Conservation (phyloP, 2,329 filamentous ascomycete genomes). For the Colletotrichum godetiae region DNA sequence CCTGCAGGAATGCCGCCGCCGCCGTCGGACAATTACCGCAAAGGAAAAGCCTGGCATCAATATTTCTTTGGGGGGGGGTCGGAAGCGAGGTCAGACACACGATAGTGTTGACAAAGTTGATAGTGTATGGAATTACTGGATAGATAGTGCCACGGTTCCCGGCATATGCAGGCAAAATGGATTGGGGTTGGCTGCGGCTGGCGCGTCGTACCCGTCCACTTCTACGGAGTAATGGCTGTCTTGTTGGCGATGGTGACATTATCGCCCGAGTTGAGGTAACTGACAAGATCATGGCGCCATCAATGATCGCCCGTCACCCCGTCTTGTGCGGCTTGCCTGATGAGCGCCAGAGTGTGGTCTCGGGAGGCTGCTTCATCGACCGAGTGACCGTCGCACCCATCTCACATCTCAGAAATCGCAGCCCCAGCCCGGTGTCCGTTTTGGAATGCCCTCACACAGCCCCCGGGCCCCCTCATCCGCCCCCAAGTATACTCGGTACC, state of each 20-base stretch:
- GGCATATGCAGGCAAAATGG: constrained; percentile 13
- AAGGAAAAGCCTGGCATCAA: constrained; percentile 24
- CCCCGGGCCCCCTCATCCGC: background rate
- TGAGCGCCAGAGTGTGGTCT: background rate
- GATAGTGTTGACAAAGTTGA: background rate
- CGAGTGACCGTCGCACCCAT: constrained; percentile 23
- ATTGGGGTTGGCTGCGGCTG: constrained; percentile 15
- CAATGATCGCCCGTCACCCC: background rate
- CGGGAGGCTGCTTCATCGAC: constrained; percentile 28
- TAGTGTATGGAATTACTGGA: background rate
- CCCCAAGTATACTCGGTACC: background rate
- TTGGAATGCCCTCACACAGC: constrained; percentile 1
- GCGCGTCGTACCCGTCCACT: constrained; percentile 17
- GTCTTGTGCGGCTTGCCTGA: background rate
- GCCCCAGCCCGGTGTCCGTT: constrained; percentile 5
- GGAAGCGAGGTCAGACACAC: constrained; percentile 1
- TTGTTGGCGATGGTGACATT: constrained; percentile 1
- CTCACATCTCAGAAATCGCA: constrained; percentile 18
- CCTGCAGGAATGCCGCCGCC: background rate
- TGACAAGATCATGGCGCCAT: background rate
- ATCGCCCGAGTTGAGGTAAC: background rate
- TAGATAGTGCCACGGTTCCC: background rate
- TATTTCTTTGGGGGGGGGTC: background rate
- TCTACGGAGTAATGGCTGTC: background rate
- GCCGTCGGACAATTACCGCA: constrained; percentile 2